Base-by-base conservation (phyloP, 176 grass and related monocot genomes). In the Phoenix roebelenii region DNA sequence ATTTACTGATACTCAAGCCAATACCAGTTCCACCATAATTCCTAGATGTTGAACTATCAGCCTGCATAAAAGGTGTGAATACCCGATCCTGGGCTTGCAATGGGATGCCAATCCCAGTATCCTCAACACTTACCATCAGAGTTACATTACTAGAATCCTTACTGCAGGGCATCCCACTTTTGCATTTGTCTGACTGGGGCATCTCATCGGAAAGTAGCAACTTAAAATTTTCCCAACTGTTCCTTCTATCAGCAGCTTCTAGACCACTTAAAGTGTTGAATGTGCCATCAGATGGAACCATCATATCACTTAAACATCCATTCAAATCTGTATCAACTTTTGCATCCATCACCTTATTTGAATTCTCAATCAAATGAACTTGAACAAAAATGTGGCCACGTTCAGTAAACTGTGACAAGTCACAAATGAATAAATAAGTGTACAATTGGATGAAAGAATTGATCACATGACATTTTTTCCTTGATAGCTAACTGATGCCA, bases 1-100 rank as follows among this genome's bases (percentile, higher is more conserved):
- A 97, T 78, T 97, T 97, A 72, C 80, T 88, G 62, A 97, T 97
- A 67, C 87, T 97, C 83, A 97, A 78, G 63, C 87, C 92, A 61
- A 97, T 97, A 32, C 92, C 92, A 50, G 92, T 97, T 63, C 92
- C 92, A 58, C 92, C 87, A 73, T 97, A 91, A 30, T 76, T 97
- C 61, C 92, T 84, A 58, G 92, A 97, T 73, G 92, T 91, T 52
- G 92, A 97, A 74, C 92, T 97, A 69, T 97, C 87, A 19, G 78
- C 87, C 61, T 97, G 92, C 92, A 97, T 97, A 59, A 97, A 97
- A 57, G 92, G 92, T 5, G 70, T 82, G 54, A 97, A 97, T 26
- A 97, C 87, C 55, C 92, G 84, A 79, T 91, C 78, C 55, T 97
- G 87, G 26, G 92, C 92, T 51, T 79, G 72, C 51, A 88, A 55